Evolutionary conservation across 176 grass and related monocot genomes (phyloP).

Genomic region (Carex littledalei): DNA sequence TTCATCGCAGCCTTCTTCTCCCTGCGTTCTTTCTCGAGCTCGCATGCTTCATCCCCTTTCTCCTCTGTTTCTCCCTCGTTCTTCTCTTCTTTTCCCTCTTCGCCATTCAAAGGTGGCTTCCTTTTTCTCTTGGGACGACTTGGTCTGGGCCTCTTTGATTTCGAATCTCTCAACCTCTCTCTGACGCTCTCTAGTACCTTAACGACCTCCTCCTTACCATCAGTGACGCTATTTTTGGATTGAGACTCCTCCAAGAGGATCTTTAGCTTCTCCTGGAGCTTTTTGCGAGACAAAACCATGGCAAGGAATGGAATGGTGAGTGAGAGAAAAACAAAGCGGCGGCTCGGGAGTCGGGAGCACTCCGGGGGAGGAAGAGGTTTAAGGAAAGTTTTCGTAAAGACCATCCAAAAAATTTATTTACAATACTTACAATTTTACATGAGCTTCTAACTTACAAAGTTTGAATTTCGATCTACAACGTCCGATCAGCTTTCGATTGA

Average conservation of each 20-base stretch:
- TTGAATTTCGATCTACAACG: no score
- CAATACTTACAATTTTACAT: no score
- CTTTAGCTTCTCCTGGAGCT: slow-evolving; percentile 65
- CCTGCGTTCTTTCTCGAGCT: slow-evolving; percentile 39
- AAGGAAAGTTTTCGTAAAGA: not conserved
- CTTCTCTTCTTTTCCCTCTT: not conserved
- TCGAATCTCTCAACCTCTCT: slow-evolving; percentile 48
- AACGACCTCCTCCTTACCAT: not conserved
- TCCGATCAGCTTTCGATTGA: no score
- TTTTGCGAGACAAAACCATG: slow-evolving; percentile 88
- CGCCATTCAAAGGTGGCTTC: slow-evolving; percentile 15
- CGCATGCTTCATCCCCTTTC: slow-evolving; percentile 18
- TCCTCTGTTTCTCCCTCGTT: not conserved
- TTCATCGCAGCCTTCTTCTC: not conserved
- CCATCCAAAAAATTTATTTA: not conserved
- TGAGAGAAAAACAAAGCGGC: not conserved
- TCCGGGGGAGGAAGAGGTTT: slow-evolving; percentile 8
- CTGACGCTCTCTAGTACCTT: slow-evolving; percentile 21
- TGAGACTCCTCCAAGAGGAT: slow-evolving; percentile 24
- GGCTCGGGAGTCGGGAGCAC: not conserved
- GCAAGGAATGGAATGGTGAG: not conserved
- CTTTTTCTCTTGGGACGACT: slow-evolving; percentile 24
- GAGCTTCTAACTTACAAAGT: no score
- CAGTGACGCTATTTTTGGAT: not conserved
- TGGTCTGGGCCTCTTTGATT: slow-evolving; percentile 30